Conservation (phyloP, 768 basidiomycete genomes). For the Candolleomyces eurysporus region DNA sequence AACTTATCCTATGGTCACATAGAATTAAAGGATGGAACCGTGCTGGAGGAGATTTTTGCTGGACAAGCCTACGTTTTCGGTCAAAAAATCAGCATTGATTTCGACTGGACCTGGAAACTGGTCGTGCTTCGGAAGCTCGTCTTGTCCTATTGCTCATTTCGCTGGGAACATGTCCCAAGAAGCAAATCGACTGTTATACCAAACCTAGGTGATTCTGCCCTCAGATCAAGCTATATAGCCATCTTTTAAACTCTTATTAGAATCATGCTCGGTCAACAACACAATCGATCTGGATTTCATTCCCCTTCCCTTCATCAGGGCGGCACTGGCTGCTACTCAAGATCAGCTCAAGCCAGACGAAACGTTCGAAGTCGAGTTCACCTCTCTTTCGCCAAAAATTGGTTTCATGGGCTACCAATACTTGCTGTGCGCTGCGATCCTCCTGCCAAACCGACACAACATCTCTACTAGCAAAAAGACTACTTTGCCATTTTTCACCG, state of each 20-base stretch:
- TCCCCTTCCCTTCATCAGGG: background rate
- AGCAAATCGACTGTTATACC: background rate
- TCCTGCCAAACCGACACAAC: background rate
- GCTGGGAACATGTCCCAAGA: background rate
- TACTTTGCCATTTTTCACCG: background rate
- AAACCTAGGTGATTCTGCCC: background rate
- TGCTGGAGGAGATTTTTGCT: background rate
- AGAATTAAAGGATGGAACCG: background rate
- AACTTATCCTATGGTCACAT: background rate
- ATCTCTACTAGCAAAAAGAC: background rate
- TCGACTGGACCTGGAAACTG: background rate
- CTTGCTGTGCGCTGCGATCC: background rate
- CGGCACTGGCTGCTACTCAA: background rate
- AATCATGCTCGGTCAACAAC: background rate
- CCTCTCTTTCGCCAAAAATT: background rate
- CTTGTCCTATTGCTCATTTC: no score
- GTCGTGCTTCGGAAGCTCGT: background rate
- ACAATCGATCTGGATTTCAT: slow-evolving; percentile 1
- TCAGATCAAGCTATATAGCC: background rate
- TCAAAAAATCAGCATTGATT: background rate
- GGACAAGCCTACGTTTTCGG: background rate
- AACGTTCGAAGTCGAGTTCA: background rate
- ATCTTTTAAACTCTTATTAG: background rate
- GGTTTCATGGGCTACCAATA: background rate
- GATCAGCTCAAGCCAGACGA: background rate